Evolutionary conservation across 371 early-diverging fungal species (phyloP), one percentile per base, ranked within the genome.

Genomic region (Circinella umbellata): DNA sequence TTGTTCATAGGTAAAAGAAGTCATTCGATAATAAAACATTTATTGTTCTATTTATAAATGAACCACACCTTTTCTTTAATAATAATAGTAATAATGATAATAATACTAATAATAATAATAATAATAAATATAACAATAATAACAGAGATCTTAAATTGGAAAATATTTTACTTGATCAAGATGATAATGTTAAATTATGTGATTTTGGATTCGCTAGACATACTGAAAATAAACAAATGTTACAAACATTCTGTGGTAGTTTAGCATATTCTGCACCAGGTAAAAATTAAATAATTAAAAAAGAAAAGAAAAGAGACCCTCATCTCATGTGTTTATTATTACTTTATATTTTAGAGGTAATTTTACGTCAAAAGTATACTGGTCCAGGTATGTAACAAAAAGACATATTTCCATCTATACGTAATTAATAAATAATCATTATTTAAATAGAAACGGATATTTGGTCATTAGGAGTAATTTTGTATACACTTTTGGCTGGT

Each of bases 151-250:
- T 95, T 69, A 95, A 95, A 71, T 84, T 95, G 37, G 94, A 95
- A 76, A 95, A 95, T 77, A 89, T 95, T 54, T 74, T 95, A 42
- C 80, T 95, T 51, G 93, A 91, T 70, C 76, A 84, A 35, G 81
- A 93, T 57, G 79, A 90, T 71, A 87, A 91, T 66, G 86, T 92
- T 73, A 96, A 96, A 73, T 76, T 96, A 53, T 91, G 91, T 61
- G 96, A 96, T 80, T 95, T 96, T 85, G 96, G 96, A 17, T 95
- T 96, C 82, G 93, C 94, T 11, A 81, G 92, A 11, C 87, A 89
- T 54, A 85, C 85, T 46, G 90, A 92, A 39, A 76, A 81, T 55
- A 86, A 84, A 57, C 89, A 88, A 68, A 76, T 92, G 51, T 81
- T 95, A 17, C 94, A 95, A 71, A 92, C 94, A 2, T 93, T 91